phyloP scores from a whole-genome alignment of 176 grass and related monocot genomes.

The Phoenix roebelenii region DNA sequence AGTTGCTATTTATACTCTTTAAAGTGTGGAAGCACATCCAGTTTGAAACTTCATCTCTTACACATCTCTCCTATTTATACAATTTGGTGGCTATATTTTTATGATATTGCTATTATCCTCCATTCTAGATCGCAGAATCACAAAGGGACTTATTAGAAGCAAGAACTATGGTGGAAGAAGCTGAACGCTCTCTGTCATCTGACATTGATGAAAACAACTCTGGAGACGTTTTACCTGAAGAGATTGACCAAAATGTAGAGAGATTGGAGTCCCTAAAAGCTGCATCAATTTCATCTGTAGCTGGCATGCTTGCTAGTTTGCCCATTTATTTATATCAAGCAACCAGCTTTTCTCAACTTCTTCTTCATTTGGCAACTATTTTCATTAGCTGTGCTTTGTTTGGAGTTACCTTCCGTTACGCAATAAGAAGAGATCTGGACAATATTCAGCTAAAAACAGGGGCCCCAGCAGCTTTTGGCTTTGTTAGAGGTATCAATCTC shows the following conservation, averaged over 20 bases:
- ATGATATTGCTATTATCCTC: background rate
- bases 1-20: no score
- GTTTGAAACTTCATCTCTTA: no score
- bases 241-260: conserved; percentile 41
- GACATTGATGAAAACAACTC: conserved; percentile 31
- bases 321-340: conserved; percentile 68
- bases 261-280: conserved; percentile 76
- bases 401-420: conserved; percentile 75
- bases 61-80: background rate
- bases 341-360: conserved; percentile 37
- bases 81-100: background rate
- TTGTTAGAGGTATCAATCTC: conserved; percentile 58
- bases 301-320: conserved; percentile 60
- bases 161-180: conserved; percentile 77
- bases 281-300: conserved; percentile 50
- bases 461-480: conserved; percentile 49
- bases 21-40: no score
- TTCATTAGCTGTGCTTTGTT: conserved; percentile 69
- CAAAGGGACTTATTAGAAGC: conserved; percentile 64
- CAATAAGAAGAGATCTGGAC: conserved; percentile 70
- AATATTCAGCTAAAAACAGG: conserved; percentile 77
- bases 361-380: conserved; percentile 38
- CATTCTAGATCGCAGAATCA: conserved; percentile 64
- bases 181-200: conserved; percentile 44
- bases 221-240: conserved; percentile 24